These are phyloP conservation scores for Phialophora expanda DNA, from an alignment of 2,329 filamentous ascomycete species.

Conservation along the genomic window DNA sequence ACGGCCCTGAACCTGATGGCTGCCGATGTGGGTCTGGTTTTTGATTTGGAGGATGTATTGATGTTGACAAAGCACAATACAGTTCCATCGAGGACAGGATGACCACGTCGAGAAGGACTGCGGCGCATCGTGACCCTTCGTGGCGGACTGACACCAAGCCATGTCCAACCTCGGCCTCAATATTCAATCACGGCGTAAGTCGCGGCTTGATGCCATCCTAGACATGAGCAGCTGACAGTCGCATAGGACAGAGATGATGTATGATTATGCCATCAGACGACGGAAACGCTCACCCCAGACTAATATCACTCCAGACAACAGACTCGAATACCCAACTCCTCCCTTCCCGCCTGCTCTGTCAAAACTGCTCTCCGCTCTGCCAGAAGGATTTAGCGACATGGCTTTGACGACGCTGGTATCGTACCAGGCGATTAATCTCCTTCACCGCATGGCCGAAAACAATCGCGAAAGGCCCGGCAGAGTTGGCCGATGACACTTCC, in stretches of 20 bases:
- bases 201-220: neutral
- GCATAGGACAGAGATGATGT: conserved; percentile 23
- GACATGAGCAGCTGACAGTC: neutral
- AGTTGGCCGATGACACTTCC: conserved; percentile 9
- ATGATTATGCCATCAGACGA: conserved; percentile 18
- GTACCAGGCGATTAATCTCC: conserved; percentile 21
- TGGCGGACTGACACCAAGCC: conserved; percentile 9
- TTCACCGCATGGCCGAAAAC: conserved; percentile 14
- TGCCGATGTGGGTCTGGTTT: conserved; percentile 12
- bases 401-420: conserved; percentile 15
- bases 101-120: conserved; percentile 19
- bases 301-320: conserved; percentile 10
- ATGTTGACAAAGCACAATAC: neutral
- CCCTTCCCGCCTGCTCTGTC: conserved; percentile 24
- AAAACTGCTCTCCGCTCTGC: conserved; percentile 14
- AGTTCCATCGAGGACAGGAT: conserved; percentile 17
- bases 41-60: neutral
- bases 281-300: conserved; percentile 13
- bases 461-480: conserved; percentile 8
- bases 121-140: conserved; percentile 20
- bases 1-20: conserved; percentile 17
- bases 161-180: conserved; percentile 12
- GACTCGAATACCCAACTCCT: conserved; percentile 23
- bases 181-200: conserved; percentile 23
- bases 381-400: conserved; percentile 25